Evolutionary conservation across 1,284 basidiomycete species (phyloP), one percentile per base, ranked within the genome.

Genomic region (Vanrija humicola): DNA sequence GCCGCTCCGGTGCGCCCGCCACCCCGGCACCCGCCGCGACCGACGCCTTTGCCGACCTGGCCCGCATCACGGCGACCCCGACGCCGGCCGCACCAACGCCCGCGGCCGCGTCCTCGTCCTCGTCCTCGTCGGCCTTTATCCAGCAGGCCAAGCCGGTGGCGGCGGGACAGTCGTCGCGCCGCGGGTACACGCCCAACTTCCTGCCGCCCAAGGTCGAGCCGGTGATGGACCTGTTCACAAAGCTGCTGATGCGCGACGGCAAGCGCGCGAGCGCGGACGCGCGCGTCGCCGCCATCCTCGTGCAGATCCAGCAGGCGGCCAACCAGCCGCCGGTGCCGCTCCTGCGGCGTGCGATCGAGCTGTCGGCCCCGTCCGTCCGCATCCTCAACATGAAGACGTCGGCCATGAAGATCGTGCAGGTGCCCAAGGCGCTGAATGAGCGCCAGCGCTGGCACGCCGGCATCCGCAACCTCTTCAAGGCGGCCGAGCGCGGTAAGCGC

Each of bases 201-300:
- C 39, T 92, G 18, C 89, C 90, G 3, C 86, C 88, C 8, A 80
- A 81, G 12, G 80, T 83, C 50, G 89, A 92, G 72, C 90, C 90
- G 0, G 79, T 90, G 5, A 80, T 93, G 7, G 81, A 83, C 55
- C 84, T 88, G 65, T 78, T 92, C 54, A 82, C 88, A 1, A 85
- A 85, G 19, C 74, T 79, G 52, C 75, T 91, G 56, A 86, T 86
- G 79, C 75, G 74, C 45, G 75, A 87, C 69, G 90, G 90, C 21
- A 80, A 84, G 59, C 84, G 87, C 57, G 82, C 85, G 18, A 79
- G 80, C 43, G 89, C 89, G 0, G 76, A 82, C 3, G 81, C 80
- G 43, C 79, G 78, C 44, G 81, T 86, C 12, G 79, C 85, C 1
- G 77, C 81, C 29, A 85, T 84, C 56, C 82, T 93, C 23, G 47